Evolutionary conservation across 2,329 filamentous ascomycete genomes (phyloP).

Genomic region (Fusarium concolor): DNA sequence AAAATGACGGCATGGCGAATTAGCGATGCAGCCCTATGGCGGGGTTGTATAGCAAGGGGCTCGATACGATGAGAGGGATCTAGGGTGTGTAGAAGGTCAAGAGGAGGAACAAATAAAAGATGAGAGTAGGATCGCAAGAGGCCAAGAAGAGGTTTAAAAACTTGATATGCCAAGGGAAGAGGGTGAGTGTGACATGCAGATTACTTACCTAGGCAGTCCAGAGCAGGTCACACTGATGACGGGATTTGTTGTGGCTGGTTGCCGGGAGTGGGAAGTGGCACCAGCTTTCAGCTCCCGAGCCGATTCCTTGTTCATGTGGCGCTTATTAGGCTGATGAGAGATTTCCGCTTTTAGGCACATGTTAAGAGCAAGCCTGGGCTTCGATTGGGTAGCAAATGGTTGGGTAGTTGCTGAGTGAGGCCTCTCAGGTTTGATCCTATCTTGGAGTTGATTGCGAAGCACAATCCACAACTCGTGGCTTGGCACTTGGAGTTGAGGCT

Average conservation of each 20-base stretch:
- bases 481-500: slow-evolving; percentile 17
- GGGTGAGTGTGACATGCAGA: slow-evolving; percentile 17
- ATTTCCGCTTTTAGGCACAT: slow-evolving; percentile 28
- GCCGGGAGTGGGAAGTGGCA: slow-evolving; percentile 5
- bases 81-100: not conserved
- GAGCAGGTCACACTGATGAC: slow-evolving; percentile 45
- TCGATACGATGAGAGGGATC: not conserved
- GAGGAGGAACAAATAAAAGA: not conserved
- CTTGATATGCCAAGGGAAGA: slow-evolving; percentile 19
- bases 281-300: slow-evolving; percentile 5
- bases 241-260: slow-evolving; percentile 43
- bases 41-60: slow-evolving; percentile 32
- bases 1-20: slow-evolving; percentile 60
- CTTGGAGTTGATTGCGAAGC: slow-evolving; percentile 10
- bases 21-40: slow-evolving; percentile 43
- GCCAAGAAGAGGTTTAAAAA: slow-evolving; percentile 21
- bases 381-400: slow-evolving; percentile 12
- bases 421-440: slow-evolving; percentile 16
- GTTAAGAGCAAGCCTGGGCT: not conserved
- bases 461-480: slow-evolving; percentile 28
- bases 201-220: slow-evolving; percentile 3
- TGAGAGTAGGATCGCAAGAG: not conserved
- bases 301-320: slow-evolving; percentile 13
- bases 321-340: slow-evolving; percentile 1
- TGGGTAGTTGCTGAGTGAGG: slow-evolving; percentile 25